Conservation (phyloP, 2,329 filamentous ascomycete species). For the Ophiostoma tasmaniense region DNA sequence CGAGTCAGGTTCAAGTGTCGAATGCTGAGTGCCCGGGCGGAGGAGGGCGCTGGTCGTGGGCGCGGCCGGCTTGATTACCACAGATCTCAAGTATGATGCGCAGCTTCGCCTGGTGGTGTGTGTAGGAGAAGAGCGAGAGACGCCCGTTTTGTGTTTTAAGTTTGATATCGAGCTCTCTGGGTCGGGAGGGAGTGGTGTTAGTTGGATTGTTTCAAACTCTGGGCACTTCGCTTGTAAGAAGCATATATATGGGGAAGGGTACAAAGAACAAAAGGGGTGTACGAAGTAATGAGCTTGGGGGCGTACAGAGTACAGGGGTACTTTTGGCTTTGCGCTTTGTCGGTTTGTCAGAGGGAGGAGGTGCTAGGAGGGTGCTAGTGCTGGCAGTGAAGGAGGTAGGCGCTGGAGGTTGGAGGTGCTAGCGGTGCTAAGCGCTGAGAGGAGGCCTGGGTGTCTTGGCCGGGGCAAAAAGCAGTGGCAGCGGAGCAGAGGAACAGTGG, state of each 20-base stretch:
- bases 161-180: not conserved
- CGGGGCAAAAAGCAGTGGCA: not conserved
- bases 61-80: not conserved
- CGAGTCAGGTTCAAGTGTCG: not conserved
- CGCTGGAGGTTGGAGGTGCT: not conserved
- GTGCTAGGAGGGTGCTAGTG: not conserved
- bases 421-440: not conserved
- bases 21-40: not conserved
- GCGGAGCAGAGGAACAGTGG: not conserved
- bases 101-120: conserved; percentile 2
- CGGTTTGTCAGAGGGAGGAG: not conserved
- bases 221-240: not conserved
- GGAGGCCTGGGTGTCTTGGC: not conserved
- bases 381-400: not conserved
- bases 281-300: not conserved
- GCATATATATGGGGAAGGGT: not conserved
- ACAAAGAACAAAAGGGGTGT: not conserved
- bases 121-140: not conserved
- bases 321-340: not conserved
- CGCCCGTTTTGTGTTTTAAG: not conserved
- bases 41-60: no score
- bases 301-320: not conserved
- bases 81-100: conserved; percentile 10
- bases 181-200: not conserved
- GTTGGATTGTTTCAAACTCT: not conserved